Evolutionary conservation across 2,329 filamentous ascomycete species (phyloP), one percentile per base, ranked within the genome.

Genomic region (Trichoderma simmonsii): DNA sequence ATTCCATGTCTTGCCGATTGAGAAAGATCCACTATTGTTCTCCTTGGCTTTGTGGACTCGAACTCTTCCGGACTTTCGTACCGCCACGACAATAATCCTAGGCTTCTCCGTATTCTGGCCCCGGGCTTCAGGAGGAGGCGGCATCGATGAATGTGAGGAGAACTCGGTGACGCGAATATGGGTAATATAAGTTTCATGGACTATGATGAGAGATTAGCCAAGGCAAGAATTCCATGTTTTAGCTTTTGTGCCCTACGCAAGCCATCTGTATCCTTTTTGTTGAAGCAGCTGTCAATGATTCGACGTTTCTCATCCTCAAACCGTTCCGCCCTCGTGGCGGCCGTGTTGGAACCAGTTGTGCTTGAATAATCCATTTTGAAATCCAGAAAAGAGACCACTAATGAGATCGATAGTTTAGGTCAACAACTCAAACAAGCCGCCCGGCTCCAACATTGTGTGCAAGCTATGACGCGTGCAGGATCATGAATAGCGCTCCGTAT

Each of bases 1-100:
- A 80, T 95, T 93, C 96, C 96, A 99, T 4, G 96, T 97, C 84
- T 99, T 99, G 75, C 96, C 96, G 76, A 99, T 97, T 24, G 95
- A 98, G 82, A 98, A 99, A 28, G 93, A 90, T 71, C 94, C 94
- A 81, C 97, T 98, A 71, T 89, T 86, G 80, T 99, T 99, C 83
- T 99, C 96, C 77, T 97, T 92, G 72, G 94, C 95, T 83, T 99
- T 99, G 86, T 99, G 96, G 85, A 99, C 90, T 78, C 95, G 93
- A 64, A 99, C 95, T 73, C 94, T 89, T 70, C 95, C 96, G 2
- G 95, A 97, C 78, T 94, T 96, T 73, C 94, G 90, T 73, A 99
- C 96, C 12, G 95, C 92, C 75, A 99, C 92, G 75, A 99, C 94
- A 79, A 99, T 97, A 75, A 97, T 87, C 77, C 96, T 90, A 62